Percentiles rank a stretch among this genome's conserved stretches.
Evolutionary conservation across 805 yeast species (phyloP).

Genomic region (Tetrapisispora fleetii): DNA sequence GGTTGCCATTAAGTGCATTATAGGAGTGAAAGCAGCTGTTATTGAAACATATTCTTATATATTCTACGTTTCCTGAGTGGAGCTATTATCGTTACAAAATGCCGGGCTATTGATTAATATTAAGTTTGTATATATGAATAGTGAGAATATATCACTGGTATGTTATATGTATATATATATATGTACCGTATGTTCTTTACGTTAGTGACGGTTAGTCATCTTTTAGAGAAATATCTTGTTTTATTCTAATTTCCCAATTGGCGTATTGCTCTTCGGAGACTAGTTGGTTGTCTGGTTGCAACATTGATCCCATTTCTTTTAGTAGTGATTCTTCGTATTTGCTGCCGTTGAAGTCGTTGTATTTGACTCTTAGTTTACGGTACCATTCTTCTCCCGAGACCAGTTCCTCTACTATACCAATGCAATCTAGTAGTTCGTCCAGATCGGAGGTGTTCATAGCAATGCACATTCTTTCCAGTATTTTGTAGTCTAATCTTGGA

Average conservation of each 20-base stretch:
- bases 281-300: constrained; percentile 26
- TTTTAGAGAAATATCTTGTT: constrained; percentile 22
- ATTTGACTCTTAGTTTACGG: constrained; percentile 39
- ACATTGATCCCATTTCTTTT: constrained; percentile 29
- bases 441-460: constrained; percentile 42
- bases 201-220: neutral
- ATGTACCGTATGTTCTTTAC: no score
- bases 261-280: constrained; percentile 26
- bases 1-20: no score
- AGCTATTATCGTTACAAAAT: no score
- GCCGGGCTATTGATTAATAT: no score
- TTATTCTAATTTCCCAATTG: constrained; percentile 27
- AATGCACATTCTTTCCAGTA: constrained; percentile 41
- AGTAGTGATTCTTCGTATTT: constrained; percentile 18
- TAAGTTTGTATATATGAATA: no score
- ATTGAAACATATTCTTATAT: no score
- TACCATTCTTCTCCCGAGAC: constrained; percentile 56
- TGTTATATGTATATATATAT: no score
- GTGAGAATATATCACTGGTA: no score
- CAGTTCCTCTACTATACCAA: constrained; percentile 42
- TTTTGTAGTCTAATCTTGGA: constrained; percentile 40
- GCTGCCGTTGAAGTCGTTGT: constrained; percentile 28
- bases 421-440: constrained; percentile 43
- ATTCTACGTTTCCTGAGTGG: no score
- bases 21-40: no score